These are phyloP conservation scores for Hypoxylon rickii DNA, from an alignment of 495 filamentous ascomycete species.

Conservation along the genomic window DNA sequence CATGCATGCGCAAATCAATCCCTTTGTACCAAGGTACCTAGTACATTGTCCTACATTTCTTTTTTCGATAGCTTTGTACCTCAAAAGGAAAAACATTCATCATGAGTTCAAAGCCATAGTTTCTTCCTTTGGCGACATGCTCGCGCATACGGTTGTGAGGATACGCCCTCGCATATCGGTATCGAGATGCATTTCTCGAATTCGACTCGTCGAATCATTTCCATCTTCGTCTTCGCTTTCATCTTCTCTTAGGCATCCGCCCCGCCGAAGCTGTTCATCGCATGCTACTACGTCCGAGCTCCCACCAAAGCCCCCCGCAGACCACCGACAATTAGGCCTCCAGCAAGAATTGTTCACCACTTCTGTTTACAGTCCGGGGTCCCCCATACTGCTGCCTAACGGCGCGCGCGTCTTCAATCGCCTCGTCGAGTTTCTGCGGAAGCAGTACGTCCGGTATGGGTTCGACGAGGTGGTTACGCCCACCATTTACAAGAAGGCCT, in stretches of 20 bases:
- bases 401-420: conserved; percentile 88
- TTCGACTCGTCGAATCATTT: conserved; percentile 10
- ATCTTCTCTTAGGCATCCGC: conserved; percentile 1
- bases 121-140: conserved; percentile 28
- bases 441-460: conserved; percentile 84
- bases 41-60: conserved; percentile 13
- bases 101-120: conserved; percentile 19
- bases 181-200: conserved; percentile 13
- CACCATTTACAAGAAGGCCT: conserved; percentile 87
- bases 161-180: conserved; percentile 19
- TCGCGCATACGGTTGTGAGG: conserved; percentile 24
- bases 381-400: conserved; percentile 84
- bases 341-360: conserved; percentile 79
- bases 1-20: conserved; percentile 20
- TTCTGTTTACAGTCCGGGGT: conserved; percentile 81
- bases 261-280: conserved; percentile 42
- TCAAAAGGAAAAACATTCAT: neutral
- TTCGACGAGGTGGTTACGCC: conserved; percentile 93
- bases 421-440: conserved; percentile 80
- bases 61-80: neutral
- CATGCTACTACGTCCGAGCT: conserved; percentile 23
- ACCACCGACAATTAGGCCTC: conserved; percentile 74
- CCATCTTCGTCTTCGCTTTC: no score
- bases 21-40: no score
- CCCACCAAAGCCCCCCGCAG: conserved; percentile 45